A percentile compares a stretch with the other conserved stretches of the same genome.
These are phyloP conservation scores for Daldinia bambusicola DNA, from an alignment of 495 filamentous ascomycete species.

Conservation along the genomic window DNA sequence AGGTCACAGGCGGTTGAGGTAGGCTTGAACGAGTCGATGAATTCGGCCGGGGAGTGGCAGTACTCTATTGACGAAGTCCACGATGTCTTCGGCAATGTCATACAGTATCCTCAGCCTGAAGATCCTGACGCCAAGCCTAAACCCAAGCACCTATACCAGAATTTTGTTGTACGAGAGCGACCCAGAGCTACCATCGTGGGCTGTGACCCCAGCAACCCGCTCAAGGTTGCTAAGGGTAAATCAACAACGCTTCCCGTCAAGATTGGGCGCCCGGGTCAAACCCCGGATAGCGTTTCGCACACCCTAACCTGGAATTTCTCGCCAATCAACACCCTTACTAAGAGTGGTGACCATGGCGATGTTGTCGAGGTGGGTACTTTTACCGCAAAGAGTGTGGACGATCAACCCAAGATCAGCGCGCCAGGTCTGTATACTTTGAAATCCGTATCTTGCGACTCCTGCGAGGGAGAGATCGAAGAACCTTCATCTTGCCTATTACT, in stretches of 20 bases:
- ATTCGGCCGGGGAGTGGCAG: conserved; percentile 78
- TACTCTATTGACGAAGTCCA: conserved; percentile 92
- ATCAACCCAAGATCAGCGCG: conserved; percentile 70
- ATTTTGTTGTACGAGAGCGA: conserved; percentile 86
- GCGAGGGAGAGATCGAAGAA: conserved; percentile 87
- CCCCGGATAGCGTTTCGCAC: conserved; percentile 65
- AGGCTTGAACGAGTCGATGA: conserved; percentile 87
- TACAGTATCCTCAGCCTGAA: conserved; percentile 77
- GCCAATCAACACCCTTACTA: conserved; percentile 69
- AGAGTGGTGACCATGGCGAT: conserved; percentile 70
- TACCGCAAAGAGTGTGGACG: conserved; percentile 59
- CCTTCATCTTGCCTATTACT: conserved; percentile 89
- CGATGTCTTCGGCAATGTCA: conserved; percentile 87
- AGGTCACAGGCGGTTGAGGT: conserved; percentile 76
- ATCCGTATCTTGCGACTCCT: conserved; percentile 79
- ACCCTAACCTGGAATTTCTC: conserved; percentile 75
- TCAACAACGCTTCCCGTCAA: conserved; percentile 74
- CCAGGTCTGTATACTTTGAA: conserved; percentile 87
- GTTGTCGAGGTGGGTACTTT: conserved; percentile 63
- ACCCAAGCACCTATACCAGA: conserved; percentile 72
- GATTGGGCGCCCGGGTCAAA: conserved; percentile 70
- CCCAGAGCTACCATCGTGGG: conserved; percentile 74
- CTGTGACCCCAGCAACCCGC: conserved; percentile 80
- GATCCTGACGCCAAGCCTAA: conserved; percentile 71
- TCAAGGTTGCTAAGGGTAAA: conserved; percentile 81